phyloP scores from a whole-genome alignment of 164 flowering plant genomes.

The Liquidambar formosana region DNA sequence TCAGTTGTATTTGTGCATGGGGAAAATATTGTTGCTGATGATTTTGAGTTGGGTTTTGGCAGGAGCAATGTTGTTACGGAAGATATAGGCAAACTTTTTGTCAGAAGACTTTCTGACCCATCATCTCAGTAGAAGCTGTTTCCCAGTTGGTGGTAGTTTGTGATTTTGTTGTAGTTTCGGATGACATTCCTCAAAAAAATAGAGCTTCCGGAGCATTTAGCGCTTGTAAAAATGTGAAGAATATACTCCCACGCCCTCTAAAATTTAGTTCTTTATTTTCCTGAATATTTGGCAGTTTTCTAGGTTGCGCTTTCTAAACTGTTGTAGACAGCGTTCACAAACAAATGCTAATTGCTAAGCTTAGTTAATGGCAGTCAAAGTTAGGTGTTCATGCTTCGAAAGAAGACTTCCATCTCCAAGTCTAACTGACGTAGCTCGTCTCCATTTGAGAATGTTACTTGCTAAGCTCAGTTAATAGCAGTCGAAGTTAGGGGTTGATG shows the following conservation, averaged over 20 bases:
- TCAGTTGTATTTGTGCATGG: background rate
- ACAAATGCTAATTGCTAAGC: no score
- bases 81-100: slow-evolving; percentile 80
- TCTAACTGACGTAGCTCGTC: no score
- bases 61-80: slow-evolving; percentile 92
- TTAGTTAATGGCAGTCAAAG: no score
- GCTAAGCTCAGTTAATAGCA: no score
- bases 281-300: background rate
- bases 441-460: no score
- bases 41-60: slow-evolving; percentile 22
- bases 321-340: background rate
- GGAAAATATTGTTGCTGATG: slow-evolving; percentile 7
- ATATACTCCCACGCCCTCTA: background rate
- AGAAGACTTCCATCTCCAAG: no score
- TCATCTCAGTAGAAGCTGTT: slow-evolving; percentile 17
- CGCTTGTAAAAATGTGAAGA: slow-evolving; percentile 8
- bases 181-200: background rate
- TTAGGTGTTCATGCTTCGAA: no score
- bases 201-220: slow-evolving; percentile 1
- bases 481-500: no score
- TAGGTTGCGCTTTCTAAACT: background rate
- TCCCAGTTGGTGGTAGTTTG: slow-evolving; percentile 1
- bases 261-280: background rate
- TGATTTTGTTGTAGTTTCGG: background rate
- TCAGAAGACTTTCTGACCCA: slow-evolving; percentile 38